A percentile compares a stretch with the other conserved stretches of the same genome.
Conservation (phyloP, 345 rosid species). For the Aethionema arabicum region DNA sequence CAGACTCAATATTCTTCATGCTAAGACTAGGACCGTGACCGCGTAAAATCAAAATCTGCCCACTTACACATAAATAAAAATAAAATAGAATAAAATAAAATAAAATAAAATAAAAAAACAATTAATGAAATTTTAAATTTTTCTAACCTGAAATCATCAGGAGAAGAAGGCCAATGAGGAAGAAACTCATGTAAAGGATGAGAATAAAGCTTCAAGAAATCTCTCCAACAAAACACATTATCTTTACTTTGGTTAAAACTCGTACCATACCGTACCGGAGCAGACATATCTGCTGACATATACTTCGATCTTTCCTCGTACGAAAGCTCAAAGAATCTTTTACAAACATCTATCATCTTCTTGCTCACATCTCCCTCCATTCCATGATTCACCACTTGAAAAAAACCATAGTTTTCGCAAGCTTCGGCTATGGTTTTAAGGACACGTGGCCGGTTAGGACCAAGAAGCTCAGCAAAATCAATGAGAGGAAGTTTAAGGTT, state of each 20-base stretch:
- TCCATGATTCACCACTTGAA: slow-evolving; percentile 88
- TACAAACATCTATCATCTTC: slow-evolving; percentile 60
- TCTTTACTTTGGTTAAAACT: slow-evolving; percentile 90
- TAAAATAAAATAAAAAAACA: neutral
- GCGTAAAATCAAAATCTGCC: too few relatives aligned
- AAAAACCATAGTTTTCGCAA: slow-evolving; percentile 70
- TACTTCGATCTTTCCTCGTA: slow-evolving; percentile 71
- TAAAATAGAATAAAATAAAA: too few relatives aligned
- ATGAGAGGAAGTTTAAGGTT: slow-evolving; percentile 64
- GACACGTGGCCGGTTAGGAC: slow-evolving; percentile 50
- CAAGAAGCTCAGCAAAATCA: slow-evolving; percentile 64
- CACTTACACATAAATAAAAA: too few relatives aligned
- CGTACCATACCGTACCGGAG: slow-evolving; percentile 81
- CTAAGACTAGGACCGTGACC: too few relatives aligned
- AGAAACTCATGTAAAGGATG: slow-evolving; percentile 58
- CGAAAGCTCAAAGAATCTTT: slow-evolving; percentile 69
- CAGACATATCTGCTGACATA: slow-evolving; percentile 70
- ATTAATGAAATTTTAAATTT: neutral
- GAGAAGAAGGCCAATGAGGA: slow-evolving; percentile 86
- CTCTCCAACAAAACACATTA: slow-evolving; percentile 86
- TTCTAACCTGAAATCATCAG: slow-evolving; percentile 67
- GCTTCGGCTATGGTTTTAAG: slow-evolving; percentile 59
- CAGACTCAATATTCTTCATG: too few relatives aligned
- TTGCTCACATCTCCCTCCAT: slow-evolving; percentile 50
- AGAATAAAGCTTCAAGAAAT: slow-evolving; percentile 73